Evolutionary conservation across 305 asterid genomes (phyloP).

Genomic region (Fraxinus xanthoxyloides): DNA sequence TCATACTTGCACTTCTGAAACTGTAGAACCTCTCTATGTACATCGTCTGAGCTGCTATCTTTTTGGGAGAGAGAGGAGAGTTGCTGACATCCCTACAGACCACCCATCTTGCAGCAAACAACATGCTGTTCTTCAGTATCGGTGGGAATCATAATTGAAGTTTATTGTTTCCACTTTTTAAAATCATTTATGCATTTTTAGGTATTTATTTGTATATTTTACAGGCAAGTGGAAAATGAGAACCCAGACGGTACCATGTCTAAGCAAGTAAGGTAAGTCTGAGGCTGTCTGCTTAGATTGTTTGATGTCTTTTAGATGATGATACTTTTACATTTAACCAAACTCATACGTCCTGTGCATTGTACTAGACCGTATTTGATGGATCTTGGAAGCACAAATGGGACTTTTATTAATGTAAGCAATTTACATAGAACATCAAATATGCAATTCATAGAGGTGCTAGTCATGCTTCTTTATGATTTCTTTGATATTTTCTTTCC

Average conservation of each 20-base stretch:
- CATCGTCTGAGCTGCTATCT: constrained; percentile 96
- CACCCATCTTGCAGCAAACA: constrained; percentile 99
- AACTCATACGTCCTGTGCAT: constrained; percentile 21
- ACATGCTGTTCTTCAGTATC: constrained; percentile 95
- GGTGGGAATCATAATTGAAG: constrained; percentile 42
- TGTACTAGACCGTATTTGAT: constrained; percentile 76
- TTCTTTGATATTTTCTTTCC: constrained; percentile 8
- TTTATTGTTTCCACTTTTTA: background rate
- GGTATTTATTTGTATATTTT: constrained; percentile 18
- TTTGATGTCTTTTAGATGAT: constrained; percentile 10
- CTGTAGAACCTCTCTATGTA: constrained; percentile 84
- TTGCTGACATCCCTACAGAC: constrained; percentile 94
- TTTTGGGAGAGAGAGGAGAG: constrained; percentile 96
- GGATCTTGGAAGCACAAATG: constrained; percentile 99
- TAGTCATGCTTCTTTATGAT: constrained; percentile 12
- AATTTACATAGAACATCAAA: background rate
- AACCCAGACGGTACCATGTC: constrained; percentile 65
- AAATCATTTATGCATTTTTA: background rate
- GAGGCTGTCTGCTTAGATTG: background rate
- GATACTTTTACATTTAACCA: background rate
- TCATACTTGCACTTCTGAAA: constrained; percentile 13
- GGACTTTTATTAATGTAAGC: constrained; percentile 85
- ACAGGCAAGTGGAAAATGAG: constrained; percentile 78
- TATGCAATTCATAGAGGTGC: background rate
- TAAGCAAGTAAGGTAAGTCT: constrained; percentile 70